These are phyloP conservation scores for Sarocladium strictum DNA, from an alignment of 2,329 filamentous ascomycete species.

Conservation along the genomic window DNA sequence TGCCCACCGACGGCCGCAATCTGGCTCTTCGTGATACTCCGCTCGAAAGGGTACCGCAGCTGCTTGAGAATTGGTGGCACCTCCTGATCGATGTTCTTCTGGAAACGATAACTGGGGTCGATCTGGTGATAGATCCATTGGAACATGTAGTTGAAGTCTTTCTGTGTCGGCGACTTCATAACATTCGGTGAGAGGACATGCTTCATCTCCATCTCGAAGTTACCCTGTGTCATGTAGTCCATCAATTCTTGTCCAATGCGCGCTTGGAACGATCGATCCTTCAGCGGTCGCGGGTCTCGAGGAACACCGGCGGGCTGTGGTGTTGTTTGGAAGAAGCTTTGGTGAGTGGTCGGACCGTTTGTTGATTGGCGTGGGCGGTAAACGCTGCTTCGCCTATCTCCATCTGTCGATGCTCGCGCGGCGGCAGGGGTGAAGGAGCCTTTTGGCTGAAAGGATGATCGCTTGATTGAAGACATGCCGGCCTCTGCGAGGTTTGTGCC, in stretches of 20 bases:
- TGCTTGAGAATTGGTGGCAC: conserved; percentile 90
- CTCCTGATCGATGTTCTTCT: conserved; percentile 92
- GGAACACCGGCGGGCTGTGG: conserved; percentile 77
- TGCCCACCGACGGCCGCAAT: conserved; percentile 92
- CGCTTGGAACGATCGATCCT: conserved; percentile 72
- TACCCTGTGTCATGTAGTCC: conserved; percentile 87
- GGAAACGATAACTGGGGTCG: conserved; percentile 87
- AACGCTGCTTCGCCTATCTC: conserved; percentile 75
- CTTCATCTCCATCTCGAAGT: conserved; percentile 98
- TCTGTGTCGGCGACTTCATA: conserved; percentile 90
- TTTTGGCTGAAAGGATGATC: conserved; percentile 73
- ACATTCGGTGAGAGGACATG: conserved; percentile 86
- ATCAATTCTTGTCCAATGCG: conserved; percentile 83
- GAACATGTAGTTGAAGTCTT: conserved; percentile 97
- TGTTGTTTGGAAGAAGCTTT: conserved; percentile 91
- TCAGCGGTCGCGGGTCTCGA: conserved; percentile 78
- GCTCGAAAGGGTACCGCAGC: conserved; percentile 88
- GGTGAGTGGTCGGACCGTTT: conserved; percentile 63
- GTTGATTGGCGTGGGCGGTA: conserved; percentile 65
- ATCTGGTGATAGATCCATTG: conserved; percentile 97
- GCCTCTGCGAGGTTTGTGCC: conserved; percentile 74
- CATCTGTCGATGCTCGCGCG: conserved; percentile 40
- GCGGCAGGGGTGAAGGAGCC: conserved; percentile 55
- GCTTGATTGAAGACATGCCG: conserved; percentile 77
- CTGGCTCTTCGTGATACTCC: conserved; percentile 93